These are phyloP conservation scores for Amauroascus verrucosus DNA, from an alignment of 2,329 filamentous ascomycete genomes.

Conservation along the genomic window DNA sequence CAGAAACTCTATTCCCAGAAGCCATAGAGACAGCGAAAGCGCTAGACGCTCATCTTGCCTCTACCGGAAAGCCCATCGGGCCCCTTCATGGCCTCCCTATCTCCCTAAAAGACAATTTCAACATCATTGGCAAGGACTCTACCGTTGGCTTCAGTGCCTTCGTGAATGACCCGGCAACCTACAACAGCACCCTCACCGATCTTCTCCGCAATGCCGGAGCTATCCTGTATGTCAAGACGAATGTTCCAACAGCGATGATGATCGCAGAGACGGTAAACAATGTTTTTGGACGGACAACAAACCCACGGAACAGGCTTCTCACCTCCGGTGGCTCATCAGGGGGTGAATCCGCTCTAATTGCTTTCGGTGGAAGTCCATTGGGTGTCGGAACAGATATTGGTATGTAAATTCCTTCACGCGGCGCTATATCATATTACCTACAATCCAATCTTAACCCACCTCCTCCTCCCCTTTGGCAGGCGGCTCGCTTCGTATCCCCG, in stretches of 20 bases:
- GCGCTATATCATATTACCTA: not conserved
- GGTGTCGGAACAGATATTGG: slow-evolving; percentile 37
- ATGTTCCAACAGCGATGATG: slow-evolving; percentile 35
- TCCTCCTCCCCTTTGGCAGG: slow-evolving; percentile 19
- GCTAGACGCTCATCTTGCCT: slow-evolving; percentile 29
- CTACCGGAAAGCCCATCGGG: slow-evolving; percentile 32
- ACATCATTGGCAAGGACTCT: slow-evolving; percentile 21
- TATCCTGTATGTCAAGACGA: slow-evolving; percentile 35
- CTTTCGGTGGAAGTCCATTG: slow-evolving; percentile 29
- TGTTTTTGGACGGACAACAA: slow-evolving; percentile 35
- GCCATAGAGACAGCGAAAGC: slow-evolving; percentile 30
- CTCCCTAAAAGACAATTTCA: slow-evolving; percentile 35
- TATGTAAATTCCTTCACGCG: not conserved
- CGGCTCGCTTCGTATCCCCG: slow-evolving; percentile 33
- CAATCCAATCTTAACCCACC: not conserved
- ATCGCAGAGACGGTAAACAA: slow-evolving; percentile 38
- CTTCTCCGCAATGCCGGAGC: slow-evolving; percentile 47
- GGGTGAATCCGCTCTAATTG: slow-evolving; percentile 31
- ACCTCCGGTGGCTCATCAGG: slow-evolving; percentile 30
- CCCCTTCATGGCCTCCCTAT: slow-evolving; percentile 36
- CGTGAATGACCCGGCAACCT: slow-evolving; percentile 34
- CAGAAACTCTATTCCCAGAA: slow-evolving; percentile 45
- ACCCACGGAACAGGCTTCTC: slow-evolving; percentile 27
- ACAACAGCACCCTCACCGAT: slow-evolving; percentile 48
- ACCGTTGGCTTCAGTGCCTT: slow-evolving; percentile 17